Base-by-base conservation (phyloP, 1,139 yeast species). In the Scheffersomyces stambukii region DNA sequence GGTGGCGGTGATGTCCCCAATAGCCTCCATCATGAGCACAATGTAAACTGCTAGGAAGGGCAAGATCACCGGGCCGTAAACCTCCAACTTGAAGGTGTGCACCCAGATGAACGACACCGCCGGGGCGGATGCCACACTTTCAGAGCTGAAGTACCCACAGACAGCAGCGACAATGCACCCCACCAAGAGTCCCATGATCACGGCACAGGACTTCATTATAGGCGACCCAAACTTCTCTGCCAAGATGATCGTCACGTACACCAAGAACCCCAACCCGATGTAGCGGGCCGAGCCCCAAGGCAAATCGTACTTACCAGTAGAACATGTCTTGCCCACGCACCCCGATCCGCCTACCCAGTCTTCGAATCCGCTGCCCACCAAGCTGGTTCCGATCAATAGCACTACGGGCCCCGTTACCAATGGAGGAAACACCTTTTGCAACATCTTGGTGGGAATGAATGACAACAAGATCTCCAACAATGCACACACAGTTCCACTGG, bases 131-230 rank as follows among this genome's bases (percentile, higher is more conserved):
- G 70, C 71, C 43, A 86, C 80, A 8, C 33, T 31, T 19, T 59
- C 48, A 2, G 63, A 46, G 31, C 64, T 60, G 52, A 86, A 86
- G 61, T 88, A 86, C 13, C 94, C 93, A 54, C 84, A 75, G 8
- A 91, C 95, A 32, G 91, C 94, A 22, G 93, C 94, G 32, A 86
- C 93, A 38, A 86, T 83, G 63, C 95, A 85, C 21, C 96, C 96
- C 24, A 85, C 77, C 29, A 86, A 60, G 37, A 86, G 66, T 28
- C 96, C 96, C 23, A 80, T 60, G 42, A 86, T 82, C 27, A 86
- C 95, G 1, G 95, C 91, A 67, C 95, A 84, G 6, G 95, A 82
- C 53, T 82, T 84, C 93, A 86, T 82, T 44, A 86, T 81, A 33
- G 96, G 96, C n/a, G 95, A 76, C 17, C 96, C 96, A 70, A 83